phyloP scores from a whole-genome alignment of 805 yeast species.

The Ogataea pignaliae region DNA sequence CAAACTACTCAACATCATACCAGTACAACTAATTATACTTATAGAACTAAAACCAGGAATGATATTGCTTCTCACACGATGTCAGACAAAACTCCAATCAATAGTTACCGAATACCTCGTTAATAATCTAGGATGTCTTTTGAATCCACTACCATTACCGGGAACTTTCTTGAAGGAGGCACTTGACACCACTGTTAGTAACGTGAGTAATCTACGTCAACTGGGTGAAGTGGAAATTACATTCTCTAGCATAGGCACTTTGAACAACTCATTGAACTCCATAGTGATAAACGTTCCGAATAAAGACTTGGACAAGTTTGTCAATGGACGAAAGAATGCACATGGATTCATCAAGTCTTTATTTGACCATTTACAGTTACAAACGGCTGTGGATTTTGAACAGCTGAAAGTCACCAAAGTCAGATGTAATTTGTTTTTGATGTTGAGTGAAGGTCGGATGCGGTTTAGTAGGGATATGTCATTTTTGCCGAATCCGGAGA shows the following conservation, averaged over 20 bases:
- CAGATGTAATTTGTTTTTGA: slow-evolving; percentile 24
- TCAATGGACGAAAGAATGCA: background rate
- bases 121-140: slow-evolving; percentile 19
- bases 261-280: slow-evolving; percentile 17
- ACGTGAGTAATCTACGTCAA: background rate
- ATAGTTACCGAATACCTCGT: slow-evolving; percentile 19
- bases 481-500: slow-evolving; percentile 15
- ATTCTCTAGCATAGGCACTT: slow-evolving; percentile 13
- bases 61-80: slow-evolving; percentile 15
- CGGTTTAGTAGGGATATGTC: slow-evolving; percentile 26
- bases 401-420: slow-evolving; percentile 23
- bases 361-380: slow-evolving; percentile 16
- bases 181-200: slow-evolving; percentile 9
- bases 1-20: slow-evolving; percentile 22
- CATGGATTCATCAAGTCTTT: slow-evolving; percentile 13
- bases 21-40: slow-evolving; percentile 25
- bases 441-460: slow-evolving; percentile 27
- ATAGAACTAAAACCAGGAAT: slow-evolving; percentile 21
- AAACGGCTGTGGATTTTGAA: slow-evolving; percentile 26
- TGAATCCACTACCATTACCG: slow-evolving; percentile 11
- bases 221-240: slow-evolving; percentile 18
- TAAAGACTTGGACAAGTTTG: slow-evolving; percentile 19
- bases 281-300: slow-evolving; percentile 22
- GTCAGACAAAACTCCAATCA: slow-evolving; percentile 18
- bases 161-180: slow-evolving; percentile 11